Percentiles rank a stretch among this genome's conserved stretches.
phyloP scores from a whole-genome alignment of 257 asterid species.

The Solanum chmielewskii region DNA sequence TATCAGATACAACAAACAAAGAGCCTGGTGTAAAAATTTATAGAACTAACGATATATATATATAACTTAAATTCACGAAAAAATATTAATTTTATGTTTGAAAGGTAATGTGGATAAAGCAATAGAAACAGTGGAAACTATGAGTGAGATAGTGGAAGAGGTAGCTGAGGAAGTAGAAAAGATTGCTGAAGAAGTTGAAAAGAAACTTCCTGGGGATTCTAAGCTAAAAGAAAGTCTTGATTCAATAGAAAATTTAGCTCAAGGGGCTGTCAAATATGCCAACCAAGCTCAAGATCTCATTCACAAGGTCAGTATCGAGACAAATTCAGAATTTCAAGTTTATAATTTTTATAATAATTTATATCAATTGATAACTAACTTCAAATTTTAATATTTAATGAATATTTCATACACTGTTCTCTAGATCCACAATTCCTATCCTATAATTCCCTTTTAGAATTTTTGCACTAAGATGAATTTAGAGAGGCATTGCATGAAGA shows the following conservation, averaged over 20 bases:
- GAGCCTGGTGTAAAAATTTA: neutral
- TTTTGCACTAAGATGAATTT: neutral
- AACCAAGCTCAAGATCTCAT: conserved; percentile 28
- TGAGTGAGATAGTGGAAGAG: conserved; percentile 43
- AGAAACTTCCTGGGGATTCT: conserved; percentile 44
- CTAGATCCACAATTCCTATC: neutral
- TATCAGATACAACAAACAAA: neutral
- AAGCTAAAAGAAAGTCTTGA: conserved; percentile 27
- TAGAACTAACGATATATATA: neutral
- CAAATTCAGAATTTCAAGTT: neutral
- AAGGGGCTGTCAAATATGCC: conserved; percentile 34
- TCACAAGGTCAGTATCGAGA: conserved; percentile 22
- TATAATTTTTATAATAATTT: neutral
- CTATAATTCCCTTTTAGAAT: neutral
- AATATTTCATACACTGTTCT: neutral
- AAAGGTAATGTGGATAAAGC: conserved; percentile 25
- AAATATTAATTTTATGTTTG: neutral
- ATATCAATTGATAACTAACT: neutral
- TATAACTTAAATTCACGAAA: neutral
- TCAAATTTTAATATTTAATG: neutral
- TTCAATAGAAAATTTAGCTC: conserved; percentile 29
- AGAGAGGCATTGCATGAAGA: no score
- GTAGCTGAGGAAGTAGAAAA: conserved; percentile 43
- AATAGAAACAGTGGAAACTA: conserved; percentile 28
- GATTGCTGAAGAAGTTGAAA: conserved; percentile 30